Percentiles rank a stretch among this genome's conserved stretches.
These are phyloP conservation scores for Cercophora samala DNA, from an alignment of 495 filamentous ascomycete species.

Conservation along the genomic window DNA sequence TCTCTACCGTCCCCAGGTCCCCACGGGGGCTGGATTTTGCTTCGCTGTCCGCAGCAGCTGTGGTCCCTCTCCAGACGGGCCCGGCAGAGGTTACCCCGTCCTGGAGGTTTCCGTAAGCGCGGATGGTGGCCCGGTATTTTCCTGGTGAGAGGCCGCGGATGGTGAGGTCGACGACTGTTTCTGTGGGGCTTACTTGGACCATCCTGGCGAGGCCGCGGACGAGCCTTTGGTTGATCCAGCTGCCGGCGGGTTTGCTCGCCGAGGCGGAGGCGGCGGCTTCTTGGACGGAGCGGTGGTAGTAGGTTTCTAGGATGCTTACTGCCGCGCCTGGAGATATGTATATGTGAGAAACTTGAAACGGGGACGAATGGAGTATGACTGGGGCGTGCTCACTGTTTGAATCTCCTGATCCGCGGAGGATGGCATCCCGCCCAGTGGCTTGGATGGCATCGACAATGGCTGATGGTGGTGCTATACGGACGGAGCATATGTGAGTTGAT, in stretches of 20 bases:
- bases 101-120: constrained; percentile 87
- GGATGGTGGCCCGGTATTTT: constrained; percentile 75
- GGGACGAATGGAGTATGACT: neutral
- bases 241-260: constrained; percentile 17
- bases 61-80: constrained; percentile 63
- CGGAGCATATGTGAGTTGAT: neutral
- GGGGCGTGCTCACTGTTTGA: constrained; percentile 61
- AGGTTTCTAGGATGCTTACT: constrained; percentile 95
- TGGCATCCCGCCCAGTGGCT: constrained; percentile 85
- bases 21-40: constrained; percentile 45
- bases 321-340: constrained; percentile 64
- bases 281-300: constrained; percentile 45
- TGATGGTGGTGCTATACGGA: constrained; percentile 67
- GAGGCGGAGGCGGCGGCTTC: constrained; percentile 27
- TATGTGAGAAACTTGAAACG: neutral
- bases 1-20: constrained; percentile 66
- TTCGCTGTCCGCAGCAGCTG: constrained; percentile 12
- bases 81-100: constrained; percentile 76
- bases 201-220: constrained; percentile 76
- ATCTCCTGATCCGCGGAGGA: constrained; percentile 82
- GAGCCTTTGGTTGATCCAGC: constrained; percentile 35
- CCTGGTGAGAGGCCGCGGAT: constrained; percentile 81
- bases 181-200: constrained; percentile 70
- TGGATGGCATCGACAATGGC: constrained; percentile 86
- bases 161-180: constrained; percentile 84